Conservation (phyloP, 495 filamentous ascomycete genomes). For the Penicillium robsamsonii region DNA sequence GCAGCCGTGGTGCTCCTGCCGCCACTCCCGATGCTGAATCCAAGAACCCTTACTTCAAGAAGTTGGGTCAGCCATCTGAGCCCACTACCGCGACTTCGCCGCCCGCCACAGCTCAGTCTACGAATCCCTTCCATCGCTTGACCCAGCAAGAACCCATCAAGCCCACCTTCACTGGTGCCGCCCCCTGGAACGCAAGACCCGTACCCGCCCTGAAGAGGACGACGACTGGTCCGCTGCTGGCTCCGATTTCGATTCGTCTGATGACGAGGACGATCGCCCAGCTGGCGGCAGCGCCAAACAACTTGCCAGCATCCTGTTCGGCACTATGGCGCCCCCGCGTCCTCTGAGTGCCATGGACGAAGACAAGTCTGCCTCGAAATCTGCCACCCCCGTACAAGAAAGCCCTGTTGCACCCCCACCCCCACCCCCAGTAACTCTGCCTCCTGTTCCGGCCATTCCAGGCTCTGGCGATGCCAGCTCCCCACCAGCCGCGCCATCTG, state of each 20-base stretch:
- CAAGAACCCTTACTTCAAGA: constrained; percentile 74
- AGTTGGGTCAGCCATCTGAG: constrained; percentile 49
- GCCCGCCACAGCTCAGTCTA: constrained; percentile 57
- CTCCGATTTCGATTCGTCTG: constrained; percentile 68
- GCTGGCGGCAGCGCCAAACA: constrained; percentile 82
- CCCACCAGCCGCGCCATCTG: constrained; percentile 31
- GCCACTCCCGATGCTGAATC: constrained; percentile 46
- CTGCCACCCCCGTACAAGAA: constrained; percentile 40
- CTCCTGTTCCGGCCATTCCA: constrained; percentile 36
- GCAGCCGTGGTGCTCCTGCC: constrained; percentile 25
- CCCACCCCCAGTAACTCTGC: constrained; percentile 29
- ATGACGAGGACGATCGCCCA: constrained; percentile 69
- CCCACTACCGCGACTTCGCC: constrained; percentile 19
- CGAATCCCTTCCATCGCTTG: constrained; percentile 95
- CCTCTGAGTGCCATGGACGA: constrained; percentile 76
- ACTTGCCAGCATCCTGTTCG: constrained; percentile 90
- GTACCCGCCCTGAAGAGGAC: constrained; percentile 71
- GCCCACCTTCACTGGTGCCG: constrained; percentile 36
- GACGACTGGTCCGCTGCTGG: constrained; percentile 84
- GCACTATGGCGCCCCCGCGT: constrained; percentile 93
- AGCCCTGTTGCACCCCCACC: constrained; percentile 31
- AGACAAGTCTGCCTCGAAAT: constrained; percentile 54
- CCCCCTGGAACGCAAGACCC: constrained; percentile 47
- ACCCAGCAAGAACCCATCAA: constrained; percentile 50
- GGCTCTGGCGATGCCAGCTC: constrained; percentile 34